Percentiles rank a stretch among this genome's conserved stretches.
Conservation (phyloP, 2,329 filamentous ascomycete species). For the Calonectria fujianensis region DNA sequence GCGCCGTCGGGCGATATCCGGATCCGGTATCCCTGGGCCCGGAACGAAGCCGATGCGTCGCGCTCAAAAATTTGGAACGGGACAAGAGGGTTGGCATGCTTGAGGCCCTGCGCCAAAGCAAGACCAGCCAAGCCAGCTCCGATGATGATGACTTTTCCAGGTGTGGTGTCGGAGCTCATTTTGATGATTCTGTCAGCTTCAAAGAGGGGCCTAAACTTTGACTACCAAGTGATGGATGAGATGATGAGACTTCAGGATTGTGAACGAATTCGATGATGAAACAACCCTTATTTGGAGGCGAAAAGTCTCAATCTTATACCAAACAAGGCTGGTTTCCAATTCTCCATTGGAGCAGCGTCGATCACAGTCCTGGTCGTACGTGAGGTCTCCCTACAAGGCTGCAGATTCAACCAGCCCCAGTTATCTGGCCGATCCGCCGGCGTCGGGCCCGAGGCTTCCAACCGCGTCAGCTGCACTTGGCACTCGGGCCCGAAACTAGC, state of each 20-base stretch:
- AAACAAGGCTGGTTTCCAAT: neutral
- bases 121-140: slow-evolving; percentile 47
- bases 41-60: slow-evolving; percentile 42
- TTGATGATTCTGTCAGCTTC: neutral
- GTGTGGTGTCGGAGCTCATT: neutral
- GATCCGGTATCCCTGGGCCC: slow-evolving; percentile 49
- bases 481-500: neutral
- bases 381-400: neutral
- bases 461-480: neutral
- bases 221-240: neutral
- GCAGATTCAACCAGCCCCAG: neutral
- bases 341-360: neutral
- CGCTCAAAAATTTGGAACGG: slow-evolving; percentile 46
- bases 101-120: slow-evolving; percentile 44
- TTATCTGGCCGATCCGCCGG: slow-evolving; percentile 3
- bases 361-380: neutral
- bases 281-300: neutral
- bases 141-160: slow-evolving; percentile 38
- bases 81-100: slow-evolving; percentile 36
- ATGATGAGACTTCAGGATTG: neutral
- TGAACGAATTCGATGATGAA: neutral
- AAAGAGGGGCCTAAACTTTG: neutral
- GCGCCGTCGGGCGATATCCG: slow-evolving; percentile 48
- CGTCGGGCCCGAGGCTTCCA: slow-evolving; percentile 1
- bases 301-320: neutral